These are phyloP conservation scores for Tolypocladium endophyticum DNA, from an alignment of 2,329 filamentous ascomycete species.

Conservation along the genomic window DNA sequence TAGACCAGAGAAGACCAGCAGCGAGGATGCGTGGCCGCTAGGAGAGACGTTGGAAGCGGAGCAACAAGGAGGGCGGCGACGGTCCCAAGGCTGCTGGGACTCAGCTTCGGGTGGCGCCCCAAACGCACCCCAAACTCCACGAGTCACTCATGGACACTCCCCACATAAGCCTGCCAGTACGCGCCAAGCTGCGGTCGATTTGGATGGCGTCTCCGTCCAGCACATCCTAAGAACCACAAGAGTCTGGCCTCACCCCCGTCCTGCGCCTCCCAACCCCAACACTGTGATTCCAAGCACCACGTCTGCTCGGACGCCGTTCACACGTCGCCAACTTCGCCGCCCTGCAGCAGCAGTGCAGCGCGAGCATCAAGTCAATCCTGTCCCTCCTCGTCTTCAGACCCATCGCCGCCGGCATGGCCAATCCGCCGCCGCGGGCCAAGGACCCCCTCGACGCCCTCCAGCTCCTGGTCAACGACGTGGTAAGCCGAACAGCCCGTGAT, in stretches of 20 bases:
- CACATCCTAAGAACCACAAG: background rate
- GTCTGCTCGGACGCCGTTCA: background rate
- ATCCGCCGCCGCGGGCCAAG: slow-evolving; percentile 15
- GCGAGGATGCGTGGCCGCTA: background rate
- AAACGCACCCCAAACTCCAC: background rate
- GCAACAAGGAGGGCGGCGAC: background rate
- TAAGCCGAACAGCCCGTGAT: slow-evolving; percentile 22
- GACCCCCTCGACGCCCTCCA: slow-evolving; percentile 38
- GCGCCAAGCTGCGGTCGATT: background rate
- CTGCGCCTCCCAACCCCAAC: background rate
- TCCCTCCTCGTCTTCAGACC: background rate
- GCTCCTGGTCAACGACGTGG: slow-evolving; percentile 43
- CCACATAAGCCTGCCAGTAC: background rate
- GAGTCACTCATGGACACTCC: background rate
- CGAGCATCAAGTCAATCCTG: background rate
- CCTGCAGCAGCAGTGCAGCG: background rate
- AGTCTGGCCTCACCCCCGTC: background rate
- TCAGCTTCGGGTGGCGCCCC: background rate
- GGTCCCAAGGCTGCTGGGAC: too few species aligned
- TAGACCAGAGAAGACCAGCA: background rate
- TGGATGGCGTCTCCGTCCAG: background rate
- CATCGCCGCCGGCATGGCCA: slow-evolving; percentile 15
- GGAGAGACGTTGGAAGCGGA: background rate
- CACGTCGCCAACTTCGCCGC: background rate
- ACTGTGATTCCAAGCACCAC: background rate